A percentile compares a stretch with the other conserved stretches of the same genome.
Evolutionary conservation across 495 filamentous ascomycete genomes (phyloP).

Genomic region (Thermothielavioides terrestris): DNA sequence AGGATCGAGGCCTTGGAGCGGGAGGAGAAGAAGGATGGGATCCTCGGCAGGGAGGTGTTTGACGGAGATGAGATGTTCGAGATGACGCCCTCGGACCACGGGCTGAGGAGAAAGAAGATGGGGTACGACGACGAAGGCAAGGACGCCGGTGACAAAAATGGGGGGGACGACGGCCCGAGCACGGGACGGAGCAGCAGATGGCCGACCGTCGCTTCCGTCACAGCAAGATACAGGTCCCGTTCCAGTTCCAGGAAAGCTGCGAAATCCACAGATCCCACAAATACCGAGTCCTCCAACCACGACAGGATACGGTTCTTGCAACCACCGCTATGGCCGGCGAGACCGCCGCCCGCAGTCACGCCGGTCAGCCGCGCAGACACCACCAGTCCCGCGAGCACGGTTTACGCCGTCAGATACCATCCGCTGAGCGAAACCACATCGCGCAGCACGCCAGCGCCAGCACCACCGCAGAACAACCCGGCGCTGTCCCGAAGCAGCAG

Average conservation of each 20-base stretch:
- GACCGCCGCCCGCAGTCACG: constrained; percentile 56
- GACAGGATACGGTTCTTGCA: constrained; percentile 32
- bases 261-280: constrained; percentile 13
- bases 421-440: constrained; percentile 59
- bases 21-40: constrained; percentile 92
- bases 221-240: constrained; percentile 34
- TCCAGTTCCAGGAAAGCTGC: constrained; percentile 18
- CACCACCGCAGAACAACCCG: constrained; percentile 23
- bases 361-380: constrained; percentile 73
- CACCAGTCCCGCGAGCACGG: constrained; percentile 60
- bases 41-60: constrained; percentile 87
- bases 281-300: constrained; percentile 20
- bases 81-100: constrained; percentile 45
- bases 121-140: constrained; percentile 23
- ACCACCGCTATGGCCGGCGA: constrained; percentile 47
- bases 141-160: constrained; percentile 7
- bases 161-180: constrained; percentile 14
- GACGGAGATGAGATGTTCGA: constrained; percentile 96
- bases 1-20: constrained; percentile 94
- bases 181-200: constrained; percentile 33
- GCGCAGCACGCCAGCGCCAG: constrained; percentile 34
- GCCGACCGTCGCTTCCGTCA: constrained; percentile 39
- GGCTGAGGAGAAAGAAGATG: constrained; percentile 30
- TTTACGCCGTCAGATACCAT: constrained; percentile 78
- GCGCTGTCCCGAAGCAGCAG: constrained; percentile 28